Evolutionary conservation across 768 basidiomycete species (phyloP), one percentile per base, ranked within the genome.

Genomic region (Pilatotrama ljubarskyi): DNA sequence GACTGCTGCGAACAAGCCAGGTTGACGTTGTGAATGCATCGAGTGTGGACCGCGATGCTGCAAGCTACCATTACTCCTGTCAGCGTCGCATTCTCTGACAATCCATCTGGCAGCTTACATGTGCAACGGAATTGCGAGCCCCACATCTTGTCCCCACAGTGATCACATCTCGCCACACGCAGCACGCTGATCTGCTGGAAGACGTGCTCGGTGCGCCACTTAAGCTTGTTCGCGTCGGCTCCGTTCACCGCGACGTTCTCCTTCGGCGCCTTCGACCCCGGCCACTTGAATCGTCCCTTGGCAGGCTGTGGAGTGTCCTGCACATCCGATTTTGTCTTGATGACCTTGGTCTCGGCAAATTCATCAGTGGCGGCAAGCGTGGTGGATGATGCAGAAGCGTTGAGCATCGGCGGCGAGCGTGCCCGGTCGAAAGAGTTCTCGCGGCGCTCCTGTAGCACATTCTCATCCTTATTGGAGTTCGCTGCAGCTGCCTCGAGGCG

Each of bases 121-220:
- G 87, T 83, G 71, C 97, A 99, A 32, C 92, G 88, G 53, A 92
- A 80, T 70, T 95, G 94, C n/a, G 95, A 85, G 7, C 96, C 96
- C 95, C 95, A 99, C 87, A 98, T 87, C 79, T 98, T 99, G 70
- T 98, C 97, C 35, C 87, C 88, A 70, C 97, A 99, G 55, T 95
- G 89, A 68, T 98, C 97, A 70, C 97, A 99, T 41, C 92, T 83
- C 26, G 92, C 88, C 58, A 97, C 91, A 37, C 95, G 84, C 58
- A 98, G 77, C 26, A 95, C 84, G 67, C 87, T 96, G 63, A 92
- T 78, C 64, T 91, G 93, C 69, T 93, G 91, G 80, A 98, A 98
- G 62, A 81, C 82, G 72, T 99, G 97, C 57, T 91, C 70, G 64
- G 76, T 82, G 56, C 76, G 64, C 36, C 59, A 50, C 57, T 66